Evolutionary conservation across 306 rosid species (phyloP).

Genomic region (Albizia julibrissin): DNA sequence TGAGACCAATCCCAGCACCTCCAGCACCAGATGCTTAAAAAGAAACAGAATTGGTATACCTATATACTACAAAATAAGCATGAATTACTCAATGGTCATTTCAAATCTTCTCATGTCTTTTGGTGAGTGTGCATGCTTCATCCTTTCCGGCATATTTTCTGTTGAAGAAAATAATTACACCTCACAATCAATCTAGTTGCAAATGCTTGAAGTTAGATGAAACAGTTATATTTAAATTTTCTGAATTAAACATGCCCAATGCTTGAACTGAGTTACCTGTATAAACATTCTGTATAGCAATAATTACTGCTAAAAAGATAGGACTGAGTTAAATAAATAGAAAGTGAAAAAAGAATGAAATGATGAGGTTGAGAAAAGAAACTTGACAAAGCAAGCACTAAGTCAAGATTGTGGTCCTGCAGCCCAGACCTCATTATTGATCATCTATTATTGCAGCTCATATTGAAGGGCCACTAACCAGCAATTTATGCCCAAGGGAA

Average conservation of each 20-base stretch:
- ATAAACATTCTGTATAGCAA: neutral
- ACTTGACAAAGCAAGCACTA: slow-evolving; percentile 21
- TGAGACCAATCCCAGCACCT: slow-evolving; percentile 12
- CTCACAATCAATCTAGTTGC: neutral
- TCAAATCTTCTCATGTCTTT: neutral
- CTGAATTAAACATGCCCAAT: neutral
- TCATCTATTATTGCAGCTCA: slow-evolving; percentile 12
- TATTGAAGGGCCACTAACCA: slow-evolving; percentile 28
- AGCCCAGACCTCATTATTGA: slow-evolving; percentile 21
- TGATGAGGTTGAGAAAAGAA: slow-evolving; percentile 9
- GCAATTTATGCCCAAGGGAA: slow-evolving; percentile 30
- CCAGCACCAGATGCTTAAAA: neutral
- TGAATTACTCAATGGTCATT: neutral
- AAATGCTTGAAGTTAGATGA: slow-evolving; percentile 2
- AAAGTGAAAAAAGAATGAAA: slow-evolving; percentile 2
- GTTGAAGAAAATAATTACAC: neutral
- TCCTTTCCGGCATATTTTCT: neutral
- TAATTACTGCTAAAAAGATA: neutral
- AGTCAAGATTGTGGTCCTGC: slow-evolving; percentile 29
- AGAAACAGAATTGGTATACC: neutral
- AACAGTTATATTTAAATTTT: neutral
- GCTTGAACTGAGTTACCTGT: neutral
- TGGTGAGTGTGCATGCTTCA: neutral
- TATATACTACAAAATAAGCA: too few relatives aligned
- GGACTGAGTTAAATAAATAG: slow-evolving; percentile 9